Evolutionary conservation across 1,284 basidiomycete species (phyloP), one percentile per base, ranked within the genome.

Genomic region (Pseudozyma pruni): DNA sequence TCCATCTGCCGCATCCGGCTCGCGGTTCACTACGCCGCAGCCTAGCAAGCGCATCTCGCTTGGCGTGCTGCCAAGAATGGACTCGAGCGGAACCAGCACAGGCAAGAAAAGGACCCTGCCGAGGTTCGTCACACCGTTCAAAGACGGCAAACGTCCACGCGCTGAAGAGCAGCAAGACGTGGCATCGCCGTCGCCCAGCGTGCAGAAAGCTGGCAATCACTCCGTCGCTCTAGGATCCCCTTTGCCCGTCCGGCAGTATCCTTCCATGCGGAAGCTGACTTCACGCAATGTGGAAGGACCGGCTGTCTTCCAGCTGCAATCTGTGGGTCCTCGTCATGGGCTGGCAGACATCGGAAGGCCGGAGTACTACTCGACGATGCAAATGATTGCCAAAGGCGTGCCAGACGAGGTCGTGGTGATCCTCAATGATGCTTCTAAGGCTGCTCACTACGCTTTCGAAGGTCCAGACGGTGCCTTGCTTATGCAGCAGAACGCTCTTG

Each of bases 101-200:
- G 46, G 49, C 16, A 51, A 38, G n/a, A 71, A 70, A 31, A 34
- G 54, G n/a, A 16, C 59, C 9, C 40, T 67, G 34, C 47, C 68
- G 3, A 48, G 38, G 17, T 78, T 78, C 27, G 61, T 61, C n/a
- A 62, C 76, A 5, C 76, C 76, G 0, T 78, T 78, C 59, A 78
- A 74, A 34, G 39, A 42, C 11, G 69, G 68, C 33, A 71, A 71
- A n/a, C 56, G 68, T 6, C 68, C 61, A 4, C 43, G 48, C 39
- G 27, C 35, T 2, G 54, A 63, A 20, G 56, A 53, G 8, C 49
- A 10, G 17, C 42, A 49, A 22, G 47, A 63, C 35, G 35, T 42
- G 7, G 40, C 44, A 2, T 56, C 62, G n/a, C 72, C 69, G 6
- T 29, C 58, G 11, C 44, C 47, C 17, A 39, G 52, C 25, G 33